Percentiles rank a stretch among this genome's conserved stretches.
Conservation (phyloP, 768 basidiomycete species). For the Boletus coccyginus region DNA sequence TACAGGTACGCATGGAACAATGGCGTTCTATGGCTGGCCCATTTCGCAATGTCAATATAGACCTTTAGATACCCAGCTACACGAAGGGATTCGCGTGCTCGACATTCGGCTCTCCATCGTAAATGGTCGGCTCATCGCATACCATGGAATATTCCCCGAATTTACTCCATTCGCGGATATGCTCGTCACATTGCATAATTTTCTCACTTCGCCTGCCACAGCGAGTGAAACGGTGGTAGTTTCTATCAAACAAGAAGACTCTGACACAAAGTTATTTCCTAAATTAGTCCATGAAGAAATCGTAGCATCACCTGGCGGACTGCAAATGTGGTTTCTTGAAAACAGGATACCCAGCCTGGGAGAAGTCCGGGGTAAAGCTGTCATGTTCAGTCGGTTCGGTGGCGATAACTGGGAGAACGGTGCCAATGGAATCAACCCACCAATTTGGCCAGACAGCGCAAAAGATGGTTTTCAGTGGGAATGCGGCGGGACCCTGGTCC, state of each 20-base stretch:
- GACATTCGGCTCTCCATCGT: conserved; percentile 79
- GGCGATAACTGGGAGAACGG: conserved; percentile 68
- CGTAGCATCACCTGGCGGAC: conserved; percentile 43
- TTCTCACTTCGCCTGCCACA: conserved; percentile 57
- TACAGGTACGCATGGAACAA: conserved; percentile 26
- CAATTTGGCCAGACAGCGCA: conserved; percentile 78
- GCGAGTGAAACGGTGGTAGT: conserved; percentile 75
- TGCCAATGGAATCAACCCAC: conserved; percentile 85
- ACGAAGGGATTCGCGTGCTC: conserved; percentile 74
- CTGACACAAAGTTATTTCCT: conserved; percentile 55
- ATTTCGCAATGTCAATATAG: conserved; percentile 82
- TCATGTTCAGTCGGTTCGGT: conserved; percentile 81
- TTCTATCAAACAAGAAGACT: conserved; percentile 88
- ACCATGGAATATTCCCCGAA: conserved; percentile 78
- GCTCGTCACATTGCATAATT: conserved; percentile 56
- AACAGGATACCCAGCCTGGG: conserved; percentile 79
- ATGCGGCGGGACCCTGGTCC: conserved; percentile 64
- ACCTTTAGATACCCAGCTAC: conserved; percentile 64
- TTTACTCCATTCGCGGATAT: conserved; percentile 65
- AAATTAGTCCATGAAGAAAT: conserved; percentile 65
- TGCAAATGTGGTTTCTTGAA: conserved; percentile 77
- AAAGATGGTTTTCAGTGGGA: conserved; percentile 77
- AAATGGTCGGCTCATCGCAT: conserved; percentile 62
- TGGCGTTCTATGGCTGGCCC: conserved; percentile 85
- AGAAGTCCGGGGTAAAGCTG: conserved; percentile 80